Base-by-base conservation (phyloP, 2,329 filamentous ascomycete species). In the Ophiocordyceps camponoti-leonardi region DNA sequence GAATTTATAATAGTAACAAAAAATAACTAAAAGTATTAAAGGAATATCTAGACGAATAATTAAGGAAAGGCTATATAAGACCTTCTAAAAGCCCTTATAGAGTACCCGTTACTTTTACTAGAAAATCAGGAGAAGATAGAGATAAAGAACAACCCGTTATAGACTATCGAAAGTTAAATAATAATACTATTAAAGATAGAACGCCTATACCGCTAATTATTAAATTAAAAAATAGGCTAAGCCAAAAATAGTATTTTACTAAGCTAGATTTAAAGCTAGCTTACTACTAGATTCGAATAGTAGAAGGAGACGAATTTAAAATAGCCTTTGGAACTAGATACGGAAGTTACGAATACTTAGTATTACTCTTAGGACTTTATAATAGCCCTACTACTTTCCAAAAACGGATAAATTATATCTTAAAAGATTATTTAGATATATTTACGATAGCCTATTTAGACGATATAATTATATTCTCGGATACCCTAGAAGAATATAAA, bases 261-360 rank as follows among this genome's bases (percentile, higher is more conserved):
- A 23, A 22, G 3, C 14, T 42, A 13, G 13, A 30, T 28, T 16
- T 42, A 26, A 42, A 30, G 30, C 7, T 12, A 16, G 41, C 41
- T 22, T 42, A 42, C 30, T 26, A 39, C 20, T 26, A 37, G 11
- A 44, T 44, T 12, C 14, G 19, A 4, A 37, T 44, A 23, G 35
- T n/a, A 13, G 35, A 53, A 50, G 54, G 54, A 6, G 45, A 65
- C 33, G 50, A 63, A 48, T 62, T 49, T 52, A 62, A 58, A 47
- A 64, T 50, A 18, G 55, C 55, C 0, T 66, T 66, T 46, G 20
- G 46, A 18, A 65, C 54, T 1, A 41, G 53, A 23, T 64, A 57
- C 48, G 51, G 57, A 37, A 47, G 52, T 5, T 66, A 51, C 47
- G 45, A 67, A 48, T 66, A 56, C 37, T 41, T 56, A 35, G 53